Conservation (phyloP, 2,329 filamentous ascomycete genomes). For the Domatiomyces catenatus region DNA sequence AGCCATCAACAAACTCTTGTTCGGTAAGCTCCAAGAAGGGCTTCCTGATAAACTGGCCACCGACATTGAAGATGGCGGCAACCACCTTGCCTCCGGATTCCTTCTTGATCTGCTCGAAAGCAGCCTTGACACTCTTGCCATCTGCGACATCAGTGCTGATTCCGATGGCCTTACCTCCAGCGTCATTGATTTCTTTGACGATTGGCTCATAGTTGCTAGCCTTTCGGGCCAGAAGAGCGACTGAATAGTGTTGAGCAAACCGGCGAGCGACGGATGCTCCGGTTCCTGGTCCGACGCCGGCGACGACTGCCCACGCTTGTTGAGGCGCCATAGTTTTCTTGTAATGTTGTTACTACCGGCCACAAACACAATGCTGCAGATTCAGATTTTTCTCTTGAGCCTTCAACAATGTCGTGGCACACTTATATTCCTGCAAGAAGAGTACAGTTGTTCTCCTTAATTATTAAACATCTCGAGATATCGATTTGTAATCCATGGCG, state of each 20-base stretch:
- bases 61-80: constrained; percentile 47
- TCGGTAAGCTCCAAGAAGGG: constrained; percentile 46
- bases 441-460: neutral
- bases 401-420: too few relatives aligned
- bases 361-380: neutral
- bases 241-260: constrained; percentile 43
- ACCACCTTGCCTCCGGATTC: constrained; percentile 34
- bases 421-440: neutral
- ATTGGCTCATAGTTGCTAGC: constrained; percentile 40
- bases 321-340: constrained; percentile 12
- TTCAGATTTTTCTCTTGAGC: neutral
- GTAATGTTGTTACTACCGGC: neutral
- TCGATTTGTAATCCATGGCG: neutral
- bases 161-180: constrained; percentile 44
- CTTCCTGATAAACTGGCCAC: constrained; percentile 42
- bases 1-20: constrained; percentile 39
- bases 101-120: constrained; percentile 39
- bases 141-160: constrained; percentile 45
- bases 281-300: constrained; percentile 34
- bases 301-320: constrained; percentile 31
- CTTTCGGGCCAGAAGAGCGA: constrained; percentile 44
- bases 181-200: constrained; percentile 43
- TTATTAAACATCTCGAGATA: neutral
- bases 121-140: constrained; percentile 35
- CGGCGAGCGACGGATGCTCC: constrained; percentile 45